Evolutionary conservation across 345 rosid genomes (phyloP).

Genomic region (Eucalyptus albens): DNA sequence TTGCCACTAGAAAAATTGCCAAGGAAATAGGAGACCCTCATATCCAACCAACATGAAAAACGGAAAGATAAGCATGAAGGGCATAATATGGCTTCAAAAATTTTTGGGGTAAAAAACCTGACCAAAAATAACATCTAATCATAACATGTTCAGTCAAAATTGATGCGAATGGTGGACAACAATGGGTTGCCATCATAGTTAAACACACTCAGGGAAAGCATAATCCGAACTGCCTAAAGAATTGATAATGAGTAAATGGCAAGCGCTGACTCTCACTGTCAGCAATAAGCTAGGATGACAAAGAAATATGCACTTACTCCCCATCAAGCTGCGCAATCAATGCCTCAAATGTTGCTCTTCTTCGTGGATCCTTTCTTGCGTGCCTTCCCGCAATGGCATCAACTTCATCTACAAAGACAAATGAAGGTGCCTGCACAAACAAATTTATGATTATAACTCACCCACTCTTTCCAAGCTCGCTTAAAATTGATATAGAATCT

Average conservation of each 20-base stretch:
- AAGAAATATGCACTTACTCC: conserved; percentile 45
- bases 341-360: conserved; percentile 87
- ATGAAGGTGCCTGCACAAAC: conserved; percentile 74
- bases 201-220: neutral
- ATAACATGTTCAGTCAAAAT: neutral
- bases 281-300: neutral
- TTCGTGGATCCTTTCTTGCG: conserved; percentile 78
- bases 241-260: neutral
- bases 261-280: neutral
- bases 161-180: neutral
- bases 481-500: neutral
- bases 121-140: neutral
- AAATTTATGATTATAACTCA: neutral
- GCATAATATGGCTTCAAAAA: neutral
- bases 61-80: neutral
- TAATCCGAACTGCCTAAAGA: neutral
- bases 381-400: conserved; percentile 98
- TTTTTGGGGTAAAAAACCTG: neutral
- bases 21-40: neutral
- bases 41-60: neutral
- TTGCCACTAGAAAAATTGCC: neutral
- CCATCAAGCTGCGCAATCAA: conserved; percentile 88
- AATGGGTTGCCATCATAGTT: neutral
- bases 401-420: conserved; percentile 94
- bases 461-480: neutral